Base-by-base conservation (phyloP, 352 stramenopile genomes). In the Phytophthora palmivora region DNA sequence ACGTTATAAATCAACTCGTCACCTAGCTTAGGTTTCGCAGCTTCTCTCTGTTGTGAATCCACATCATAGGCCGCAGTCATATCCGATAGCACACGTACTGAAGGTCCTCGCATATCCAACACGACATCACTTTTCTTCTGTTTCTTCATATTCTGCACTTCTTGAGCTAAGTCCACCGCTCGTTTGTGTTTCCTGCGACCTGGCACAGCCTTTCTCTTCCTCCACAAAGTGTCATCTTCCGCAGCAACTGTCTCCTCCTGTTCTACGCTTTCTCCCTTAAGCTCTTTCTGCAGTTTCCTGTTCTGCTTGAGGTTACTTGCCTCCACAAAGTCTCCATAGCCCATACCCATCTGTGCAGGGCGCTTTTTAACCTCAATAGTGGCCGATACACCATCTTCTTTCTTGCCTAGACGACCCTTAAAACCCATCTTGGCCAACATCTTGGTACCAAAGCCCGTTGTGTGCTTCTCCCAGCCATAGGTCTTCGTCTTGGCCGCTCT, bases 351-450 rank as follows among this genome's bases (percentile, higher is more conserved):
- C 53, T 96, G 91, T 11, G 73, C 75, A 0, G 96, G 95, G 11
- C 96, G 90, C 60, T 97, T 89, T 18, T 98, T 94, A 4, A 99
- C 96, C 65, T 98, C 90, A 30, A 99, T 79, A 1, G 92, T 95
- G 22, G 85, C 72, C 8, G 95, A 97, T 30, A 99, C 95, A 44
- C 95, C 94, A 49, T 91, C 89, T 55, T 97, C 90, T 38, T 97
- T 86, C 62, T 96, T 97, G 22, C 95, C 95, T 21, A 99, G 70
- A 16, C 95, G 93, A 12, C 95, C 95, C 15, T 78, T 91, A 63
- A 98, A 99, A 38, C 96, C 96, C 94, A 99, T 98, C 73, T 98
- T 99, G 21, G 88, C 68, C 47, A 99, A 72, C 73, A 99, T 91
- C 72, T 98, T 98, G 55, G 94, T 89, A 10, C 95, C 96, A 59